Evolutionary conservation across 129 eudicot genomes (phyloP).

Genomic region (Flaveria trinervia): DNA sequence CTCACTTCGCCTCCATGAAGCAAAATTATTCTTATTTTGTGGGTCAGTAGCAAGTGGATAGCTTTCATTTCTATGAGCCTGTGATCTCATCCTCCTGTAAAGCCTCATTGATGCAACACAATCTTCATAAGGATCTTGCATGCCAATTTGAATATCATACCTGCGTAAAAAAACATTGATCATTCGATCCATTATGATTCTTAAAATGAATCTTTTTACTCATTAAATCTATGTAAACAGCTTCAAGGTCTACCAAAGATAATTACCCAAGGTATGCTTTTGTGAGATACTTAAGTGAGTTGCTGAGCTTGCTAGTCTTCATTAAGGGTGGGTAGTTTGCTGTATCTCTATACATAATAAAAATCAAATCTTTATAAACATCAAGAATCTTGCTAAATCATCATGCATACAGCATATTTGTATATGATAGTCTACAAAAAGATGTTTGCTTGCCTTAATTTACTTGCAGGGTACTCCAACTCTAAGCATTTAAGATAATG

Average conservation of each 20-base stretch:
- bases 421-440: constrained; percentile 20
- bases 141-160: constrained; percentile 80
- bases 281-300: constrained; percentile 87
- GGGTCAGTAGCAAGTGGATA: constrained; percentile 80
- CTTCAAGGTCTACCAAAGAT: constrained; percentile 16
- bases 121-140: constrained; percentile 94
- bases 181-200: neutral
- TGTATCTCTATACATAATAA: constrained; percentile 69
- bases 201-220: neutral
- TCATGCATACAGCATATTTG: neutral
- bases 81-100: constrained; percentile 83
- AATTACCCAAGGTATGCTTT: constrained; percentile 91
- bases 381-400: constrained; percentile 3
- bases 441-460: constrained; percentile 61
- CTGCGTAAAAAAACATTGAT: constrained; percentile 36
- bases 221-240: neutral
- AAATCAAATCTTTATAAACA: constrained; percentile 14
- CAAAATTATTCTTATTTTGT: constrained; percentile 72
- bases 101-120: constrained; percentile 91
- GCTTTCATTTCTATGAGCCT: constrained; percentile 63
- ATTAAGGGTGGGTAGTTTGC: constrained; percentile 96
- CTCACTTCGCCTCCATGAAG: constrained; percentile 79
- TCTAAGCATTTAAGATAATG: constrained; percentile 81
- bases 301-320: constrained; percentile 99
- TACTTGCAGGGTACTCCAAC: constrained; percentile 63